Evolutionary conservation across 2,329 filamentous ascomycete species (phyloP).

Genomic region (Ceratocystis destructans): DNA sequence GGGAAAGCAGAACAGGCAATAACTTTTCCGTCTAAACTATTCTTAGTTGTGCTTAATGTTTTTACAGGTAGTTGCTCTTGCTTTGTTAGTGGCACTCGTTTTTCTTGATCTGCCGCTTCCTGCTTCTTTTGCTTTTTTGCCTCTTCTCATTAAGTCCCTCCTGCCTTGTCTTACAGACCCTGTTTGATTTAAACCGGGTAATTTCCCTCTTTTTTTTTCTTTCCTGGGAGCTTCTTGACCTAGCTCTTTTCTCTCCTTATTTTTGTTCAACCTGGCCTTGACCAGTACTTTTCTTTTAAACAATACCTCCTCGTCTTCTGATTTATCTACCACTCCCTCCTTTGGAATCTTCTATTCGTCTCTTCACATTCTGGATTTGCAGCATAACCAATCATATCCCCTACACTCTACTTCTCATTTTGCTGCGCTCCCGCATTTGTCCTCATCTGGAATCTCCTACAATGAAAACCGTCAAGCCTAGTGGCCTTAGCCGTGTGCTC

Average conservation of each 20-base stretch:
- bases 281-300: not conserved
- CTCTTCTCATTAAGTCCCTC: not conserved
- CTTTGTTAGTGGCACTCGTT: not conserved
- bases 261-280: not conserved
- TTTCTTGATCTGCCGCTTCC: not conserved
- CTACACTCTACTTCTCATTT: too few relatives aligned
- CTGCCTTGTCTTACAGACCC: not conserved
- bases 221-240: not conserved
- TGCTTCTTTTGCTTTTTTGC: not conserved
- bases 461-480: slow-evolving; percentile 17
- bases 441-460: not conserved
- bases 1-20: not conserved
- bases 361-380: not conserved
- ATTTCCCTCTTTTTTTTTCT: slow-evolving; percentile 4
- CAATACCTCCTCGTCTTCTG: not conserved
- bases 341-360: not conserved
- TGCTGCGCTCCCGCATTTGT: not conserved
- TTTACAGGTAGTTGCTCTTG: not conserved
- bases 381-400: not conserved
- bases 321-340: too few relatives aligned
- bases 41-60: not conserved
- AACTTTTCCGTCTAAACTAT: not conserved
- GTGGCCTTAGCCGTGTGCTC: slow-evolving; percentile 15
- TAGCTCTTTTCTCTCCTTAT: not conserved
- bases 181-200: slow-evolving; percentile 6